Conservation (phyloP, 2,329 filamentous ascomycete species). For the Phialemonium atrogriseum region DNA sequence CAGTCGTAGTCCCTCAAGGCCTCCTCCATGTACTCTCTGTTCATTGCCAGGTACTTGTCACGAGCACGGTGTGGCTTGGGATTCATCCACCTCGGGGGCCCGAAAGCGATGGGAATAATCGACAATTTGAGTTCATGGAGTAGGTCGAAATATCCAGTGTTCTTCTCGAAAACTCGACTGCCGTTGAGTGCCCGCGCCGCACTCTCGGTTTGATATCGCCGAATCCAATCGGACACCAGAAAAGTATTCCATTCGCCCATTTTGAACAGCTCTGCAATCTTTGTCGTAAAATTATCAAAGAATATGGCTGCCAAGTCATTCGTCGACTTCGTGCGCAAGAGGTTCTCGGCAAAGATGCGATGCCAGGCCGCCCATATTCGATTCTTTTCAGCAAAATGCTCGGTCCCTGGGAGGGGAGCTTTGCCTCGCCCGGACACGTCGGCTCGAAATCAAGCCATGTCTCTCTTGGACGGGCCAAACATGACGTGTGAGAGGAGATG, state of each 20-base stretch:
- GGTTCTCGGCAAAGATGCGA: slow-evolving; percentile 10
- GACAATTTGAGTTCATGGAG: slow-evolving; percentile 18
- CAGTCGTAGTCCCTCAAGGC: slow-evolving; percentile 12
- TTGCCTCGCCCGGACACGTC: slow-evolving; percentile 11
- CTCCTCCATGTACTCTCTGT: slow-evolving; percentile 5
- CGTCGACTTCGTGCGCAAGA: slow-evolving; percentile 7
- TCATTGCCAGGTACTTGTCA: slow-evolving; percentile 10
- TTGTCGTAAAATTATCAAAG: slow-evolving; percentile 6
- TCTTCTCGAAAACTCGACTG: slow-evolving; percentile 12
- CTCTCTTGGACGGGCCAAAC: slow-evolving; percentile 8
- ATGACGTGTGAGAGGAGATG: slow-evolving; percentile 7
- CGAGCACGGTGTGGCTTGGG: slow-evolving; percentile 9
- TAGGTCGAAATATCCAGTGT: slow-evolving; percentile 15
- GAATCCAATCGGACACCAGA: too few species aligned
- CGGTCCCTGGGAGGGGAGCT: slow-evolving; percentile 10
- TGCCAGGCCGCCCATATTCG: slow-evolving; percentile 14
- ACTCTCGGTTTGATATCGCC: slow-evolving; percentile 9
- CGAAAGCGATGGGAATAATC: slow-evolving; percentile 11
- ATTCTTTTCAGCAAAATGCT: slow-evolving; percentile 7
- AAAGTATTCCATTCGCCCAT: too few species aligned
- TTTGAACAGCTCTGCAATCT: slow-evolving; percentile 7
- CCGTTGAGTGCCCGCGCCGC: slow-evolving; percentile 16
- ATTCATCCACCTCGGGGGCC: slow-evolving; percentile 15
- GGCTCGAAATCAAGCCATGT: slow-evolving; percentile 8
- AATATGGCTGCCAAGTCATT: slow-evolving; percentile 8